Evolutionary conservation across 108 stramenopile species (phyloP).

Genomic region (Cylindrotheca closterium): DNA sequence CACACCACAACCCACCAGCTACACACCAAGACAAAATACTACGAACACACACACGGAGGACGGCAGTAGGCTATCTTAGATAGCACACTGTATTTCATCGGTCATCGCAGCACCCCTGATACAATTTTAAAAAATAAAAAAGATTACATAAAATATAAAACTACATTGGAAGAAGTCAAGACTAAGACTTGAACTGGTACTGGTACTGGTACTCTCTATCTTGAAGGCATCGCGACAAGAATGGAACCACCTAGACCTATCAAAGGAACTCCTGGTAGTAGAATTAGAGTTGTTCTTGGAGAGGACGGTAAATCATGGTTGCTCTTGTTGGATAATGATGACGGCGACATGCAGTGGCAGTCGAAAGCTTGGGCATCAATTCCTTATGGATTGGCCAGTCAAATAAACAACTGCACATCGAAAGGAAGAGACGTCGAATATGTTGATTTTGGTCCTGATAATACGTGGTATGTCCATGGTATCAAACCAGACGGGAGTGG

Average conservation of each 20-base stretch:
- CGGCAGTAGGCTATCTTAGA: no score
- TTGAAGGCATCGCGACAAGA: no score
- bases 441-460: constrained; percentile 1
- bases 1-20: no score
- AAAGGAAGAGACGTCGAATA: constrained; percentile 8
- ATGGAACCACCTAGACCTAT: constrained; percentile 34
- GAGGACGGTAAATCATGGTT: constrained; percentile 16
- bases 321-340: constrained; percentile 21
- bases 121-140: no score
- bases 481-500: not conserved
- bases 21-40: no score
- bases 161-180: no score
- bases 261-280: constrained; percentile 24
- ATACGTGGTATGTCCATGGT: not conserved
- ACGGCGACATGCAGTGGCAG: constrained; percentile 29
- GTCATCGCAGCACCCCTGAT: no score
- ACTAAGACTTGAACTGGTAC: no score
- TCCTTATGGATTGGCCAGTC: constrained; percentile 18
- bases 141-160: no score
- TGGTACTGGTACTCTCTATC: no score
- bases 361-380: constrained; percentile 15
- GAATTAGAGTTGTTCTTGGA: constrained; percentile 28
- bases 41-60: no score
- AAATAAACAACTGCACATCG: constrained; percentile 28
- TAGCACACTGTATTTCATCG: no score